Conservation (phyloP, 108 stramenopile species). For the Schizochytrium sp. region DNA sequence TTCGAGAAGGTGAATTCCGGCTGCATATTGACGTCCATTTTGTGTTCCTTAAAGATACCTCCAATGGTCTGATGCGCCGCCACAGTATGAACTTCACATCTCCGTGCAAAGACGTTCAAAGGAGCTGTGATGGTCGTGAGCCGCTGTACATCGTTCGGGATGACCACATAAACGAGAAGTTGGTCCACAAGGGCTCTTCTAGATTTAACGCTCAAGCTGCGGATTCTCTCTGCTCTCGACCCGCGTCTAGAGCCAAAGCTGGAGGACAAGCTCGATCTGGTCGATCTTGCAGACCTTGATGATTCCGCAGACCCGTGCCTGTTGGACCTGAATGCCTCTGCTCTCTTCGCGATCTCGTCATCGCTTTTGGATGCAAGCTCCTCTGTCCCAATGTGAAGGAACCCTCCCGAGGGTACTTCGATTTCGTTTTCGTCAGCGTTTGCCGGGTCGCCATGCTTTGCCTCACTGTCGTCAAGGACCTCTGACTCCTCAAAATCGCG, state of each 20-base stretch:
- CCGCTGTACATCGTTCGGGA: neutral
- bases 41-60: neutral
- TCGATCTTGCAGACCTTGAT: neutral
- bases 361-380: neutral
- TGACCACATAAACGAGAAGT: constrained; percentile 3
- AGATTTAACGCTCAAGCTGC: constrained; percentile 7
- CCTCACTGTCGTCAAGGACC: neutral
- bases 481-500: no score
- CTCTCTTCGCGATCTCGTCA: neutral
- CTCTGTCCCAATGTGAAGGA: neutral
- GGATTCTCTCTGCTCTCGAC: neutral
- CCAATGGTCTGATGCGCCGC: neutral
- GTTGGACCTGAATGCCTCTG: neutral
- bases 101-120: neutral
- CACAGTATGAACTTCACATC: constrained; percentile 26
- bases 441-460: neutral
- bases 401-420: neutral
- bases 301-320: neutral
- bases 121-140: constrained; percentile 41
- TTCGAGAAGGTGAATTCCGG: constrained; percentile 22
- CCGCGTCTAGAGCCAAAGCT: neutral
- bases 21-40: neutral
- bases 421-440: neutral
- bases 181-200: neutral
- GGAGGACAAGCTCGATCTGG: constrained; percentile 25